phyloP scores from a whole-genome alignment of 176 grass and related monocot species.

The Oryza coarctata region DNA sequence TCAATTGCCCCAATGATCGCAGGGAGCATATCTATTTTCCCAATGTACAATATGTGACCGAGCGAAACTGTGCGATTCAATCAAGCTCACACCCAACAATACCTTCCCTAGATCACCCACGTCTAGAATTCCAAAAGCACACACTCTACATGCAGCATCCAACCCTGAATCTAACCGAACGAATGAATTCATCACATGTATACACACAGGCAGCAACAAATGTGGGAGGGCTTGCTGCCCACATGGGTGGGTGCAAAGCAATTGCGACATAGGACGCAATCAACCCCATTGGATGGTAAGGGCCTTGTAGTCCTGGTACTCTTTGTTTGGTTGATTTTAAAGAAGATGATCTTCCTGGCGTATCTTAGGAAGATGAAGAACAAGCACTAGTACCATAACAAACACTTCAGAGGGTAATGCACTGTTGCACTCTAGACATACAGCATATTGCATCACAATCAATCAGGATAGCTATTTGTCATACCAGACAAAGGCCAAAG shows the following conservation, averaged over 20 bases:
- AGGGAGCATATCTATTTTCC: no score
- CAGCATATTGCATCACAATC: background rate
- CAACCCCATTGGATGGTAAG: constrained; percentile 78
- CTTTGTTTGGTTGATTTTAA: constrained; percentile 34
- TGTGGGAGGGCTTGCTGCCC: no score
- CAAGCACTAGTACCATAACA: background rate
- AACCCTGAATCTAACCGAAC: background rate
- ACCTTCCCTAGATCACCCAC: background rate
- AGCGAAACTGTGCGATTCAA: no score
- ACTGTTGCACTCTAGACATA: no score
- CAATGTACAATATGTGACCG: no score
- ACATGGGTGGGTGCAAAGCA: background rate
- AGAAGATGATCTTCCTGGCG: background rate
- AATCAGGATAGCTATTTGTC: background rate
- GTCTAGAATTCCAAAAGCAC: background rate
- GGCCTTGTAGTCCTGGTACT: constrained; percentile 87
- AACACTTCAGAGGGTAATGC: background rate
- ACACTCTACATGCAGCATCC: background rate
- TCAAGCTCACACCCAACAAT: background rate
- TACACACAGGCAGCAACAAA: background rate
- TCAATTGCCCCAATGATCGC: no score
- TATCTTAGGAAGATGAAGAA: background rate
- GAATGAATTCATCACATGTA: background rate
- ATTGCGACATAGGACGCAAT: background rate
- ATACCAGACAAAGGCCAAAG: background rate